Evolutionary conservation across 2,329 filamentous ascomycete species (phyloP), one percentile per base, ranked within the genome.

Genomic region (Aureobasidium leucospermi): DNA sequence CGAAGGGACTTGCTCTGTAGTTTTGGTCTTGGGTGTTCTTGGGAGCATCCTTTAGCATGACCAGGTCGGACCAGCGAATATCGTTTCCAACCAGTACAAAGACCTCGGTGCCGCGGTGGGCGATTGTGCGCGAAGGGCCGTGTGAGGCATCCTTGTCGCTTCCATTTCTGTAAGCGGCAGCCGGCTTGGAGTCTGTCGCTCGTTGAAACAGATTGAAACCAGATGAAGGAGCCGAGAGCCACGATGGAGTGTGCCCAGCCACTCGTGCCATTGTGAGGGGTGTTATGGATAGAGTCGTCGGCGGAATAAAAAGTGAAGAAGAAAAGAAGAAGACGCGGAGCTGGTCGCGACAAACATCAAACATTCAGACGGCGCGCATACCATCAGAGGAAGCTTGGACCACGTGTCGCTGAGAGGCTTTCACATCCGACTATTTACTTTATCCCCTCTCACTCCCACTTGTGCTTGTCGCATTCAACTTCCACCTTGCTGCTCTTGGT

Each of bases 51-150:
- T 95, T 96, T 68, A 97, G 73, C 61, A 86, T 84, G 55, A 85
- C 84, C 59, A 99, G 76, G 73, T 96, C 90, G 9, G 89, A 87
- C 91, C 94, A 99, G 72, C 92, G 83, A 62, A 99, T 88, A 73
- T 97, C 90, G 67, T 88, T 92, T 51, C 92, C 92, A 42, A 88
- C 86, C 19, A 91, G 92, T 11, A 90, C 85, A 70, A 97, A 97
- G 9, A 97, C 78, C 68, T 99, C 92, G 1, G 89, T 90, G 15
- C 89, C 91, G 61, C 93, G 81, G 52, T 83, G 85, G 9, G 91
- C 92, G 67, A 97, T 86, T 0, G 85, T 91, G 63, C 76, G 78
- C 19, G 70, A 73, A 1, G 82, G 74, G 2, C 79, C 74, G n/a
- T 67, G 38, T 23, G 58, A 13, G 28, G 60, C 62, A n/a, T 52